A percentile compares a stretch with the other conserved stretches of the same genome.
Evolutionary conservation across 2,329 filamentous ascomycete genomes (phyloP).

Genomic region (Pestalotiopsis sp.): DNA sequence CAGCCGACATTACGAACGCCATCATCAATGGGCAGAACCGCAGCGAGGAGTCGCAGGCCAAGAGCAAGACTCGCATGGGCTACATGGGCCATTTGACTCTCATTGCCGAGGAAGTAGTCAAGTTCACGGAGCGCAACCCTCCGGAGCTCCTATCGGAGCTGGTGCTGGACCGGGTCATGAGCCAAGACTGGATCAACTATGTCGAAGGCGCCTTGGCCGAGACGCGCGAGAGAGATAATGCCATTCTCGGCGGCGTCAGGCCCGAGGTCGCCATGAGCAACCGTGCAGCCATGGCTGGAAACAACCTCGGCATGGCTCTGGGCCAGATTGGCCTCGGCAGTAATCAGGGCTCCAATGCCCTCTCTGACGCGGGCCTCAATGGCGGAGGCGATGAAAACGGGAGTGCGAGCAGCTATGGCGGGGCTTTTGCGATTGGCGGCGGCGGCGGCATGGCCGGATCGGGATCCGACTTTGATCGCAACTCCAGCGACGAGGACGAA

Average conservation of each 20-base stretch:
- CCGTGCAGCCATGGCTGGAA: slow-evolving; percentile 62
- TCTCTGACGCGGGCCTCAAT: slow-evolving; percentile 81
- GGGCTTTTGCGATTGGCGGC: slow-evolving; percentile 69
- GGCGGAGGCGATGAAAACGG: slow-evolving; percentile 62
- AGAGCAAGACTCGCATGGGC: slow-evolving; percentile 86
- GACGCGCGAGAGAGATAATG: slow-evolving; percentile 93
- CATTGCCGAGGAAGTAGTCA: slow-evolving; percentile 97
- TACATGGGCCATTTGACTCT: slow-evolving; percentile 97
- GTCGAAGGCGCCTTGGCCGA: slow-evolving; percentile 92
- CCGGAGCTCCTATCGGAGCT: slow-evolving; percentile 82
- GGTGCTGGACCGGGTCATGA: slow-evolving; percentile 87
- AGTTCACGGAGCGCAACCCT: slow-evolving; percentile 93
- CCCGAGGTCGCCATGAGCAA: slow-evolving; percentile 88
- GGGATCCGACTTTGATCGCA: slow-evolving; percentile 78
- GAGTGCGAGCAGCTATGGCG: slow-evolving; percentile 65
- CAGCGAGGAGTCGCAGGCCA: slow-evolving; percentile 82
- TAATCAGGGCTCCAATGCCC: slow-evolving; percentile 59
- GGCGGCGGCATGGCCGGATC: slow-evolving; percentile 45
- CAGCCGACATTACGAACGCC: slow-evolving; percentile 83
- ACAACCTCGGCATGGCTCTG: slow-evolving; percentile 51
- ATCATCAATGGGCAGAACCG: slow-evolving; percentile 89
- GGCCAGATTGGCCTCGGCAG: slow-evolving; percentile 45
- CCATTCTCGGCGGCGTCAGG: slow-evolving; percentile 93
- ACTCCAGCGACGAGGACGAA: slow-evolving; percentile 93
- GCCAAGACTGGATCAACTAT: slow-evolving; percentile 90